Evolutionary conservation across 2,329 filamentous ascomycete species (phyloP).

Genomic region (Metarhizium anisopliae): DNA sequence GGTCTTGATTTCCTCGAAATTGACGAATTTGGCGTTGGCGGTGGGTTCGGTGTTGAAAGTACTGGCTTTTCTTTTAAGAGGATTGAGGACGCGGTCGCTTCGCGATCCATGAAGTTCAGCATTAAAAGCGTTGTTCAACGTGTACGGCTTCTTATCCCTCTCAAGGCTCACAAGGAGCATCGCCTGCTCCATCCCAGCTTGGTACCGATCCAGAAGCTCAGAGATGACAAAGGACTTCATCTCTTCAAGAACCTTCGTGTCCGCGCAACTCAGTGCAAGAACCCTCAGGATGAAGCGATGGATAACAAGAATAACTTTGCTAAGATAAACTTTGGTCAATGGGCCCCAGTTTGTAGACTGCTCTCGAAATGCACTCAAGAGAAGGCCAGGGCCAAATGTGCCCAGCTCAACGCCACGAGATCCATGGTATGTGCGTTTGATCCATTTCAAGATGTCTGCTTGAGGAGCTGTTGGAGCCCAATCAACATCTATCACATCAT

Average conservation of each 20-base stretch:
- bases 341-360: conserved; percentile 45
- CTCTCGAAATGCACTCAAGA: conserved; percentile 38
- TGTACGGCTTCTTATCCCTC: conserved; percentile 32
- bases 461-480: background rate
- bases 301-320: conserved; percentile 39
- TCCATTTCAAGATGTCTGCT: conserved; percentile 13
- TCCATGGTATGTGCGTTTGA: conserved; percentile 8
- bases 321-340: conserved; percentile 39
- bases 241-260: conserved; percentile 30
- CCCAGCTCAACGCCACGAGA: conserved; percentile 9
- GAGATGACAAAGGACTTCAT: conserved; percentile 37
- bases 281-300: conserved; percentile 41
- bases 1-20: too few relatives aligned
- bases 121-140: conserved; percentile 45
- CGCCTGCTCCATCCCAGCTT: conserved; percentile 36
- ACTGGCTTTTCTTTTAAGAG: too few relatives aligned
- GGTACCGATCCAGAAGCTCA: conserved; percentile 35
- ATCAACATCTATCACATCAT: conserved; percentile 1
- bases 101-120: conserved; percentile 22
- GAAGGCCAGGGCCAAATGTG: conserved; percentile 26
- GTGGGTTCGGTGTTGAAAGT: too few relatives aligned
- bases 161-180: conserved; percentile 45
- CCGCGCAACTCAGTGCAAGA: conserved; percentile 32
- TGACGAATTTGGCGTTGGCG: too few relatives aligned
- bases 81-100: background rate